Conservation (phyloP, 2,329 filamentous ascomycete species). For the Juglanconis sp. region DNA sequence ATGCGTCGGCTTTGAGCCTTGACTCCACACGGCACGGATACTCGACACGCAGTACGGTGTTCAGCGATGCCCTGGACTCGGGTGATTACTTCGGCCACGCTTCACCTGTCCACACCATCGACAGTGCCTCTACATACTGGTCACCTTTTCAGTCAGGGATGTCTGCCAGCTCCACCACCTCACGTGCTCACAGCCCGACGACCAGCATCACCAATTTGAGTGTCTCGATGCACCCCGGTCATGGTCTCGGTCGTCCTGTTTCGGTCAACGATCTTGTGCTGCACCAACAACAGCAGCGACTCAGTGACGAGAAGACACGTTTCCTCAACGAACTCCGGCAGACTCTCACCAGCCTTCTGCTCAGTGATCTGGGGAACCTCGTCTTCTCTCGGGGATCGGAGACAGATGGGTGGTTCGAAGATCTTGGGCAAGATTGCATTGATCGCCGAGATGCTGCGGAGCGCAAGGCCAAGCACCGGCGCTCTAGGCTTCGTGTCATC, state of each 20-base stretch:
- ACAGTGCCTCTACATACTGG: conserved; percentile 81
- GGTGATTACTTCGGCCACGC: conserved; percentile 65
- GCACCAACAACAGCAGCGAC: conserved; percentile 58
- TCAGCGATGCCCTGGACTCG: conserved; percentile 66
- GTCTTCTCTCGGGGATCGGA: conserved; percentile 89
- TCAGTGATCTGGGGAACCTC: conserved; percentile 85
- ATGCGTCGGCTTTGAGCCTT: conserved; percentile 66
- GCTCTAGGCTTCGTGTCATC: conserved; percentile 49
- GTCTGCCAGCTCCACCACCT: conserved; percentile 58
- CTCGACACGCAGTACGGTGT: conserved; percentile 53
- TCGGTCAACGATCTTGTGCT: conserved; percentile 67
- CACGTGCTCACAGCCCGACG: conserved; percentile 58
- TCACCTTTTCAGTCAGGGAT: conserved; percentile 75
- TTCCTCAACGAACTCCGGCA: conserved; percentile 78
- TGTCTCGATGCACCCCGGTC: conserved; percentile 41
- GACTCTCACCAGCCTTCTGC: conserved; percentile 74
- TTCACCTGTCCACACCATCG: conserved; percentile 68
- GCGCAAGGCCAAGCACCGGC: conserved; percentile 43
- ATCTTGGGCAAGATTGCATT: conserved; percentile 63
- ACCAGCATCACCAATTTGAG: conserved; percentile 59
- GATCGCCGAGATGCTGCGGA: conserved; percentile 58
- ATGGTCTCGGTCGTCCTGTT: conserved; percentile 55
- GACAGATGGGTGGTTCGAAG: conserved; percentile 83
- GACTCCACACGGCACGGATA: conserved; percentile 65
- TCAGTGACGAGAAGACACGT: conserved; percentile 67